These are phyloP conservation scores for Penicillium sp. DNA, from an alignment of 2,329 filamentous ascomycete species.

Conservation along the genomic window DNA sequence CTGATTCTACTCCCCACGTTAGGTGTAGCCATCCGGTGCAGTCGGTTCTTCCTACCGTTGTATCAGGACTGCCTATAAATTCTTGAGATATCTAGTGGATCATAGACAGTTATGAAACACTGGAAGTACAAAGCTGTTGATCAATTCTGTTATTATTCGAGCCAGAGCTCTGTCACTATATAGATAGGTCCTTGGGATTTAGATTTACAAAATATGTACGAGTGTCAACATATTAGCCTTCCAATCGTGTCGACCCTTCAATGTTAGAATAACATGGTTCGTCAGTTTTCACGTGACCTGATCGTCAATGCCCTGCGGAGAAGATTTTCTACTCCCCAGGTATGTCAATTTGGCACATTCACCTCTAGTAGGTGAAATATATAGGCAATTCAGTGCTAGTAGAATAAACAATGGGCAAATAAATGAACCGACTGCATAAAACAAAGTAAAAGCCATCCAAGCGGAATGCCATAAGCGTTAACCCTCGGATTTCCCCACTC, in stretches of 20 bases:
- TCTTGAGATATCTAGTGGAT: not conserved
- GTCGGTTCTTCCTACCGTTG: slow-evolving; percentile 40
- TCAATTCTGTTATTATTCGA: not conserved
- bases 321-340: not conserved
- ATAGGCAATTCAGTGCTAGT: not conserved
- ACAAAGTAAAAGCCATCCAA: not conserved
- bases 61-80: slow-evolving; percentile 24
- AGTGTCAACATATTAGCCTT: not conserved
- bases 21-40: slow-evolving; percentile 43
- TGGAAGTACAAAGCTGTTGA: not conserved
- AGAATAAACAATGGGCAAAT: not conserved
- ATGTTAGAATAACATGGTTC: not conserved
- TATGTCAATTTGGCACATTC: not conserved
- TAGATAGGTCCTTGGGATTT: not conserved
- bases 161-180: not conserved
- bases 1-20: slow-evolving; percentile 28
- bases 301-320: not conserved
- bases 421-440: not conserved
- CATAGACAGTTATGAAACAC: not conserved
- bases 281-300: not conserved
- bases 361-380: not conserved
- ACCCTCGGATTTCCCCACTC: slow-evolving; percentile 15
- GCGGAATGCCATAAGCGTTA: slow-evolving; percentile 15
- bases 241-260: not conserved
- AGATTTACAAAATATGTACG: not conserved